Conservation (phyloP, 1,284 basidiomycete genomes). For the Boletus chippewaensis region DNA sequence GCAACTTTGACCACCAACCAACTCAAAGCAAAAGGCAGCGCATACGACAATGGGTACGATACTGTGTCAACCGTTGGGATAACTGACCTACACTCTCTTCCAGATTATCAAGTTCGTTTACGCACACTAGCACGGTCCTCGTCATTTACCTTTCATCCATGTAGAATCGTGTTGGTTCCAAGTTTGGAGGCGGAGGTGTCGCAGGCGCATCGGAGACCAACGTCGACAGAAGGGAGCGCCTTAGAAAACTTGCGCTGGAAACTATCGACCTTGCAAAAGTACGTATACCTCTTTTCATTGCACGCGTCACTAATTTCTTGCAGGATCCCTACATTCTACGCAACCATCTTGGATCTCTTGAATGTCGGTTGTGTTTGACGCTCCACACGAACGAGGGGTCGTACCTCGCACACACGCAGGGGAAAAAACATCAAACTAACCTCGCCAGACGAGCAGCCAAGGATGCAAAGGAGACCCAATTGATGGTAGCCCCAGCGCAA, state of each 20-base stretch:
- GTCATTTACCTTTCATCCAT: slow-evolving; percentile 1
- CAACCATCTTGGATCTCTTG: slow-evolving; percentile 94
- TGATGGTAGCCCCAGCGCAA: slow-evolving; percentile 77
- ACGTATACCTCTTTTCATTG: neutral
- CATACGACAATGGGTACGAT: slow-evolving; percentile 23
- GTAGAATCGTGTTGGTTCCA: slow-evolving; percentile 91
- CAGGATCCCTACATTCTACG: slow-evolving; percentile 98
- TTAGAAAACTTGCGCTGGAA: slow-evolving; percentile 92
- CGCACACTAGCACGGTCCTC: neutral
- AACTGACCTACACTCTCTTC: slow-evolving; percentile 7
- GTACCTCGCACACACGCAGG: slow-evolving; percentile 98
- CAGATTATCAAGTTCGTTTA: slow-evolving; percentile 43
- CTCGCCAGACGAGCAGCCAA: slow-evolving; percentile 92
- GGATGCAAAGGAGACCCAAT: slow-evolving; percentile 88
- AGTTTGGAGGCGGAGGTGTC: slow-evolving; percentile 93
- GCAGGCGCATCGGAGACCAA: slow-evolving; percentile 90
- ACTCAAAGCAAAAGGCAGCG: neutral
- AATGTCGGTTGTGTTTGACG: slow-evolving; percentile 96
- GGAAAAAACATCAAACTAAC: slow-evolving; percentile 99
- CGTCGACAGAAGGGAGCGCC: slow-evolving; percentile 90
- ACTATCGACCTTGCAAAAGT: slow-evolving; percentile 96
- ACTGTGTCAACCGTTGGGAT: neutral
- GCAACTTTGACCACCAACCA: slow-evolving; percentile 3
- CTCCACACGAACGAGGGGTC: slow-evolving; percentile 99
- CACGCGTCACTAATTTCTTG: slow-evolving; percentile 1